Conservation (phyloP, 345 rosid species). For the Microthlaspi erraticum region DNA sequence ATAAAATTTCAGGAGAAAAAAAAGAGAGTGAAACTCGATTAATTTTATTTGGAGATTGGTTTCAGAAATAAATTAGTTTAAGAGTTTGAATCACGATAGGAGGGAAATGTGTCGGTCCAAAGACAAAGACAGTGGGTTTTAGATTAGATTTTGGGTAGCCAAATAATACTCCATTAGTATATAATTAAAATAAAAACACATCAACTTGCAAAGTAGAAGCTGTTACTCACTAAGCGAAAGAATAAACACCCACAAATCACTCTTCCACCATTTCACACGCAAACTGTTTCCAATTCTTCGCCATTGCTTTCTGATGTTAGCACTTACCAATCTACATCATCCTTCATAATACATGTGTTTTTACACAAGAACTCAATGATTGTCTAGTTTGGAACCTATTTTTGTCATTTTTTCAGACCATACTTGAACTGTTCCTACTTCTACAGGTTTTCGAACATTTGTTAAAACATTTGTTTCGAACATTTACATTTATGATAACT, state of each 20-base stretch:
- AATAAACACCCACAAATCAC: constrained; percentile 30
- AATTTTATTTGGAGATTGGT: constrained; percentile 7
- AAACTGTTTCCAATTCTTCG: not conserved
- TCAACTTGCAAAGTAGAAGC: constrained; percentile 42
- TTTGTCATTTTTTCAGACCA: too few species aligned
- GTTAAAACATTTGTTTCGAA: too few species aligned
- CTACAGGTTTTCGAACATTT: too few species aligned
- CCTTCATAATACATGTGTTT: not conserved
- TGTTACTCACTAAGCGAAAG: constrained; percentile 40
- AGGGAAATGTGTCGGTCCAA: constrained; percentile 44
- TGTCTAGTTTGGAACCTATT: too few species aligned
- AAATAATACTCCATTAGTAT: constrained; percentile 21
- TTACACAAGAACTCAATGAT: not conserved
- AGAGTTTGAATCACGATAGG: constrained; percentile 27
- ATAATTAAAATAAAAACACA: constrained; percentile 15
- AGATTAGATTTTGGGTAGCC: constrained; percentile 13
- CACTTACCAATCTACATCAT: constrained; percentile 19
- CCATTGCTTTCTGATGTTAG: constrained; percentile 26
- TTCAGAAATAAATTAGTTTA: not conserved
- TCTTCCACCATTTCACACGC: constrained; percentile 40
- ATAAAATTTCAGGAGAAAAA: not conserved
- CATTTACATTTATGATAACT: too few species aligned
- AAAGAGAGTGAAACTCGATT: constrained; percentile 15
- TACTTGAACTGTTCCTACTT: too few species aligned
- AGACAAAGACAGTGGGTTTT: constrained; percentile 39